Conservation (phyloP, 2,329 filamentous ascomycete species). For the Neobulgaria alba region DNA sequence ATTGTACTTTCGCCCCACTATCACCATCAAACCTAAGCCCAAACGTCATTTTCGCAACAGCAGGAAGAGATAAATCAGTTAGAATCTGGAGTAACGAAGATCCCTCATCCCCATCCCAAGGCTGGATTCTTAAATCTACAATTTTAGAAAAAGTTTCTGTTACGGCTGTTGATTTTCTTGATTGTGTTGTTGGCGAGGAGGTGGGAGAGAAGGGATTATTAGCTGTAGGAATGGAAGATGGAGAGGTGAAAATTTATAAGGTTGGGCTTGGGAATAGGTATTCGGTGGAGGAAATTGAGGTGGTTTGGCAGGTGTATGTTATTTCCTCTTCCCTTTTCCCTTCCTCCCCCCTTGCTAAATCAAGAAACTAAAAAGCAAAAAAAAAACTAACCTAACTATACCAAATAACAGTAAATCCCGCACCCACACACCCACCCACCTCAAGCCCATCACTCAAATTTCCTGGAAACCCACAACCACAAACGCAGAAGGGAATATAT, state of each 20-base stretch:
- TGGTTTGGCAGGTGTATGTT: constrained; percentile 19
- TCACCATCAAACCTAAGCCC: too few species aligned
- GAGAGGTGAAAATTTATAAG: constrained; percentile 22
- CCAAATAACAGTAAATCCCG: too few species aligned
- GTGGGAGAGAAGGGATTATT: constrained; percentile 32
- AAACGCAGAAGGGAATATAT: constrained; percentile 2
- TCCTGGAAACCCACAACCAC: constrained; percentile 51
- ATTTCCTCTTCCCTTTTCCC: not conserved
- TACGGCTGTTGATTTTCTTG: constrained; percentile 63
- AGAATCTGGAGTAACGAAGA: constrained; percentile 53
- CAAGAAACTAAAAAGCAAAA: not conserved
- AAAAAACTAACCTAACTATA: constrained; percentile 36
- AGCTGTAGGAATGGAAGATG: constrained; percentile 48
- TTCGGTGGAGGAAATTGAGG: constrained; percentile 15
- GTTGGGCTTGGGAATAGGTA: constrained; percentile 23
- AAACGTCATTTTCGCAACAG: constrained; percentile 72
- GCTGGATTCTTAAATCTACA: constrained; percentile 34
- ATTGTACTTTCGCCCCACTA: constrained; percentile 67
- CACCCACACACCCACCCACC: too few species aligned
- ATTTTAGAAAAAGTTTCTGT: constrained; percentile 49
- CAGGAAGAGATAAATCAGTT: constrained; percentile 79
- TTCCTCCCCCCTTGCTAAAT: not conserved
- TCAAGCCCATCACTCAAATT: constrained; percentile 40
- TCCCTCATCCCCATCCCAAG: constrained; percentile 4
- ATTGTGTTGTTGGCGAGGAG: constrained; percentile 21